phyloP scores from a whole-genome alignment of 495 filamentous ascomycete species.

The Friedmanniomyces simplex region DNA sequence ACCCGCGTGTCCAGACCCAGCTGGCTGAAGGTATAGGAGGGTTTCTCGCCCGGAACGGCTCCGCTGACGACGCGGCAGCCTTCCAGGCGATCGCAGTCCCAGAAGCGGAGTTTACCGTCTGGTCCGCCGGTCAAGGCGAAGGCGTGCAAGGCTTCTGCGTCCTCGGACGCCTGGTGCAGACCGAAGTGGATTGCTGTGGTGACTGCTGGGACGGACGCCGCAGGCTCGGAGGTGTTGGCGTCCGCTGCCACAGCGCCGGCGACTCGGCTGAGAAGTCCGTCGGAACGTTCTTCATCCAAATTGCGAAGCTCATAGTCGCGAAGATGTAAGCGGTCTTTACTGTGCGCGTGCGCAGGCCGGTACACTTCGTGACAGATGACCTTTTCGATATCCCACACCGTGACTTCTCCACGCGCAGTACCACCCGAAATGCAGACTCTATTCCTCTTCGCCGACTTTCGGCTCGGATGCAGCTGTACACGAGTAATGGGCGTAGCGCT shows the following conservation, averaged over 20 bases:
- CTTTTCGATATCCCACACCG: conserved; percentile 92
- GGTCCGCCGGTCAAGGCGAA: conserved; percentile 81
- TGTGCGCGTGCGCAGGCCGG: conserved; percentile 43
- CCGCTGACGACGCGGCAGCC: conserved; percentile 71
- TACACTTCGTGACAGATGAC: conserved; percentile 82
- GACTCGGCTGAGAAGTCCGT: conserved; percentile 82
- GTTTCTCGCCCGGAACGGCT: conserved; percentile 55
- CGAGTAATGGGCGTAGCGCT: conserved; percentile 74
- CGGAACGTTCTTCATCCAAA: conserved; percentile 79
- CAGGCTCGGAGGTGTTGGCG: conserved; percentile 40
- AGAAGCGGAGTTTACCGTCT: conserved; percentile 86
- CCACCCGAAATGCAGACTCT: conserved; percentile 84
- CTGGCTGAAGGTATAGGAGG: conserved; percentile 59
- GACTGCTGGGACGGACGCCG: conserved; percentile 31
- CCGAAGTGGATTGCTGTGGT: conserved; percentile 44
- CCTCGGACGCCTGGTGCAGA: conserved; percentile 44
- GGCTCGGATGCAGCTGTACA: conserved; percentile 60
- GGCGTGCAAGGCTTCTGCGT: conserved; percentile 46
- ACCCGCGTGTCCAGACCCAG: conserved; percentile 58
- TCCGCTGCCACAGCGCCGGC: conserved; percentile 43
- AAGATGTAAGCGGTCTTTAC: conserved; percentile 6
- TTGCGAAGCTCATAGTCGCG: conserved; percentile 78
- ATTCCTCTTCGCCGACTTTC: conserved; percentile 39
- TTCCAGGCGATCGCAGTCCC: conserved; percentile 70
- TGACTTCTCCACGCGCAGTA: conserved; percentile 83